A percentile compares a stretch with the other conserved stretches of the same genome.
Evolutionary conservation across 1,139 yeast genomes (phyloP).

Genomic region (Geotrichum candidum): DNA sequence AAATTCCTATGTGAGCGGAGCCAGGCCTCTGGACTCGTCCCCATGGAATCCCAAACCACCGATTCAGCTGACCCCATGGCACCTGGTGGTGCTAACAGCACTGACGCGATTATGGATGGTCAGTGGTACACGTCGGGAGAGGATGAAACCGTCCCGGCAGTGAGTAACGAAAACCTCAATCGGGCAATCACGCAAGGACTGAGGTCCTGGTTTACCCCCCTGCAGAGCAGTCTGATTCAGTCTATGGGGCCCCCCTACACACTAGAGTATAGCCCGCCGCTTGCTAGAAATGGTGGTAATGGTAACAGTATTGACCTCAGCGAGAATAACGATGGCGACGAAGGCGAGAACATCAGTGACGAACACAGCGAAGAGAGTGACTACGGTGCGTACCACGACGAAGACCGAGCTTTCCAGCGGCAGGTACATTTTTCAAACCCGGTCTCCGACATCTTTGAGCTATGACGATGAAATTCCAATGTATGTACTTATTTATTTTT

Average conservation of each 20-base stretch:
- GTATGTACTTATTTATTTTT: too few relatives aligned
- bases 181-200: background rate
- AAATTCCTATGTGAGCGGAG: background rate
- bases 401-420: slow-evolving; percentile 1
- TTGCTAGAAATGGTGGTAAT: background rate
- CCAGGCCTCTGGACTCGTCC: slow-evolving; percentile 1
- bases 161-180: background rate
- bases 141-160: background rate
- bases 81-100: background rate
- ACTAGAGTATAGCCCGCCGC: background rate
- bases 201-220: background rate
- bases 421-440: slow-evolving; percentile 10
- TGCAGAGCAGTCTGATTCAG: background rate
- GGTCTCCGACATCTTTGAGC: slow-evolving; percentile 1
- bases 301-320: background rate
- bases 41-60: background rate
- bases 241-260: background rate
- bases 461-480: background rate
- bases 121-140: background rate
- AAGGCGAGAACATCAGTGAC: background rate
- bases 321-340: background rate
- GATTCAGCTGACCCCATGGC: background rate
- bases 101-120: background rate
- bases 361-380: background rate
- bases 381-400: background rate